Percentiles rank a stretch among this genome's conserved stretches.
Conservation (phyloP, 768 basidiomycete species). For the Thelephora aurantiotincta region DNA sequence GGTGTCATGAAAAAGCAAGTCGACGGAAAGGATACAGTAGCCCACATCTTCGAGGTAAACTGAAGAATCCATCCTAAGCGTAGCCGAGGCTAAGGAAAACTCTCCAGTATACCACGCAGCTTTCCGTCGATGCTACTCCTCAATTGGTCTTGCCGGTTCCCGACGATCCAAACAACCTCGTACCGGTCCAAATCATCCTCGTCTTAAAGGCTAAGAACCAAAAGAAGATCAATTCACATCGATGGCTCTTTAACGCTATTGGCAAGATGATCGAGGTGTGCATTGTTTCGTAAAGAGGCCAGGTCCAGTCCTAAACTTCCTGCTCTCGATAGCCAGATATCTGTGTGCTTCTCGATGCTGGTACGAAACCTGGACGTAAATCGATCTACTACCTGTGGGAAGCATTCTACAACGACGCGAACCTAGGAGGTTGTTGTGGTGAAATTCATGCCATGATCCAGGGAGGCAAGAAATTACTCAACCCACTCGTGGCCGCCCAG, state of each 20-base stretch:
- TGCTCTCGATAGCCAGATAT: constrained; percentile 55
- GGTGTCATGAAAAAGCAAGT: constrained; percentile 91
- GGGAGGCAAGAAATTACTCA: constrained; percentile 81
- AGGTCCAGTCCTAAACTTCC: background rate
- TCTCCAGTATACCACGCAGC: constrained; percentile 83
- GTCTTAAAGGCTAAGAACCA: constrained; percentile 89
- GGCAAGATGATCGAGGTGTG: constrained; percentile 61
- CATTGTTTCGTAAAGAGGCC: constrained; percentile 1
- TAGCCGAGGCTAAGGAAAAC: background rate
- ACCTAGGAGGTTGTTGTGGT: constrained; percentile 82
- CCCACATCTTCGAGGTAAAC: constrained; percentile 86
- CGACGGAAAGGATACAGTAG: constrained; percentile 79
- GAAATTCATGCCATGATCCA: constrained; percentile 97
- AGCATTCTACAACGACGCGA: constrained; percentile 68
- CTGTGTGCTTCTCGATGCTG: constrained; percentile 87
- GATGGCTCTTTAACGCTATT: constrained; percentile 93
- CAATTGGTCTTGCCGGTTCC: constrained; percentile 83
- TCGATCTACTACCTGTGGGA: constrained; percentile 95
- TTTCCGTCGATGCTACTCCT: constrained; percentile 84
- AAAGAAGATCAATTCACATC: constrained; percentile 92
- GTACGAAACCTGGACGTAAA: constrained; percentile 93
- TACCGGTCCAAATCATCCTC: constrained; percentile 86
- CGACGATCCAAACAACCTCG: constrained; percentile 83
- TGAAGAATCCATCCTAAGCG: constrained; percentile 1
- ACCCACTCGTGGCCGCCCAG: constrained; percentile 87